Base-by-base conservation (phyloP, 352 stramenopile species). In the Pythium aquatile region DNA sequence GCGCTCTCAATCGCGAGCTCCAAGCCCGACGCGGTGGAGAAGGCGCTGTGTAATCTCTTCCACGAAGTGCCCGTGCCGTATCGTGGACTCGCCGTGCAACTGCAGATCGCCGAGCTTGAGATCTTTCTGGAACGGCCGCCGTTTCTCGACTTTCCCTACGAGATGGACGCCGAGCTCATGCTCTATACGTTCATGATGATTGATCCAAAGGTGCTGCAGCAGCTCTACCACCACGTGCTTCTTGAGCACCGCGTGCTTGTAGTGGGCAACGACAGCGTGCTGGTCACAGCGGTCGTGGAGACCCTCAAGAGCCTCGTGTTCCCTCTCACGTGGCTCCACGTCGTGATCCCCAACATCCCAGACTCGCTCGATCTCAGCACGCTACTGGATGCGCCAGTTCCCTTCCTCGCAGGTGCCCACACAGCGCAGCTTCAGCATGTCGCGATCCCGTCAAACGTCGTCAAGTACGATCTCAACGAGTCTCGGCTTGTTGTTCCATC, bases 241-340 rank as follows among this genome's bases (percentile, higher is more conserved):
- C 65, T 87, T 7, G 78, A 87, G 48, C 78, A 87, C 46, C 66
- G 75, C 35, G 72, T 83, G 24, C 55, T 87, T 49, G 66, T 87
- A 26, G 65, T 84, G 0, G 72, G 75, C 20, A 68, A 66, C 9
- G 77, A 86, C 61, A 69, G 40, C 9, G 62, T 87, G 29, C 68
- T 83, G 10, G 73, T 81, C 16, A 77, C 72, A 1, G 75, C 78
- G 2, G 70, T 87, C 42, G 75, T 78, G 0, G 75, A 83, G 55
- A 77, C 78, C 28, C 48, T 83, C 44, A 77, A 79, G 52, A 58
- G 64, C 10, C 69, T 87, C 9, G 52, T 78, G 24, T 81, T 81
- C 46, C 78, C 78, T 10, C 58, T 87, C 40, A 70, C 70, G 28
- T 87, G 78, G 78, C 65, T 84, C 11, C 78, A 87, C 53, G 78